Base-by-base conservation (phyloP, 495 filamentous ascomycete species). In the Pyrenopolyporus hunteri region DNA sequence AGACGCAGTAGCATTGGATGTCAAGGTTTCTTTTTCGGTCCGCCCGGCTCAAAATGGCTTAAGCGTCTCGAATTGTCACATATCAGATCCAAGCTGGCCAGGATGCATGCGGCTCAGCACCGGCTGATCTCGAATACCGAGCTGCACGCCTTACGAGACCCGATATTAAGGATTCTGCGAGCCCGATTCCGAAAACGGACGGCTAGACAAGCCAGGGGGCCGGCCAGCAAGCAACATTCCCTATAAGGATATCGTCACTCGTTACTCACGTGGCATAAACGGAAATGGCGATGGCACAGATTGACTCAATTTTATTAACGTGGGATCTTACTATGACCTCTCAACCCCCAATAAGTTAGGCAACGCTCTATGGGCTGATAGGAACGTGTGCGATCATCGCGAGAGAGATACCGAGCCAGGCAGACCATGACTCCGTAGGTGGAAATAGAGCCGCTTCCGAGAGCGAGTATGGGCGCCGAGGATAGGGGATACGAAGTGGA, bases 301-400 rank as follows among this genome's bases (percentile, higher is more conserved):
- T 55, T 44, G 50, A 60, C 35, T 50, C 56, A 43, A 47, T 14
- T 51, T 65, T 35, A 60, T 56, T 60, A 54, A 46, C 33, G 22
- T 36, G 17, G 57, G 39, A 57, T 37, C 32, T 51, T 40, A 43
- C 19, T 39, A 57, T 56, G 25, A 52, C 51, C 26, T 56, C 26
- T 56, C 50, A 56, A 45, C 37, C 47, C 44, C 56, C 23, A 47
- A 19, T 11, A 22, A 31, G 4, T 19, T 49, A 42, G 22, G 13
- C 40, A 29, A 31, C 31, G 13, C 19, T 35, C 11, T 13, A 25
- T 51, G 23, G 35, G 37, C 55, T 45, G 29, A 55, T 44, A 39
- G 49, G 50, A 43, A 29, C 39, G 43, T 35, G 33, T 28, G 44
- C 35, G 36, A 42, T 33, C 45, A 56, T 17, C 13, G 14, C 2